Conservation (phyloP, 1,284 basidiomycete species). For the Papiliotrema fonsecae region DNA sequence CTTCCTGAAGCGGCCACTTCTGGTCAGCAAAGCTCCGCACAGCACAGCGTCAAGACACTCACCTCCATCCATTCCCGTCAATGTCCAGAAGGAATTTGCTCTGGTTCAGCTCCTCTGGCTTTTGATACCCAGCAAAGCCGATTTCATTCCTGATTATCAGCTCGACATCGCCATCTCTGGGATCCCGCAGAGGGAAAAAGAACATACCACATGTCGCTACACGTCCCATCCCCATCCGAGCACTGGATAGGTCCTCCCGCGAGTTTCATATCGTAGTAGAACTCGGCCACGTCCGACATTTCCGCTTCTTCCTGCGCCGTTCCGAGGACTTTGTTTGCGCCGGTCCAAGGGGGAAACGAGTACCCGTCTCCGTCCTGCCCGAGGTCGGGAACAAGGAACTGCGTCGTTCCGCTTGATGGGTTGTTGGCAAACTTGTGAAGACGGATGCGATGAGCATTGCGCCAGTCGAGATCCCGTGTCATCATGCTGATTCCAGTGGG, state of each 20-base stretch:
- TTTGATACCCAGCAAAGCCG: conserved; percentile 32
- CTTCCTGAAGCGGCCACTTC: conserved; percentile 36
- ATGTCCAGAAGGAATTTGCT: conserved; percentile 52
- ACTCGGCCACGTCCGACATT: conserved; percentile 18
- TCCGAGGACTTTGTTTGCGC: not conserved
- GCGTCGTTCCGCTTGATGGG: conserved; percentile 15
- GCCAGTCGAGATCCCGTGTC: conserved; percentile 45
- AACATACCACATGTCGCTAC: conserved; percentile 36
- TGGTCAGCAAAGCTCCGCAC: not conserved
- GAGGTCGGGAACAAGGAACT: conserved; percentile 30
- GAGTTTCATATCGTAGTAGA: conserved; percentile 44
- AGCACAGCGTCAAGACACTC: conserved; percentile 4
- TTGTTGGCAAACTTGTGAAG: conserved; percentile 47
- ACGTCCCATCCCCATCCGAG: conserved; percentile 40
- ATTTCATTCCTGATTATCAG: conserved; percentile 28
- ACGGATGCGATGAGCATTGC: conserved; percentile 48
- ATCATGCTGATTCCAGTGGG: conserved; percentile 51
- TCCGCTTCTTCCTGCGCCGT: not conserved
- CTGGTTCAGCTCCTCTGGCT: conserved; percentile 27
- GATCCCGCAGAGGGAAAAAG: not conserved
- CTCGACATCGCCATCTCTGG: not conserved
- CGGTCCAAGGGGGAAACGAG: not conserved
- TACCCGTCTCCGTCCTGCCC: conserved; percentile 11
- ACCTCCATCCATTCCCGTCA: conserved; percentile 51
- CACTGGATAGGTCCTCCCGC: conserved; percentile 42